Base-by-base conservation (phyloP, 306 rosid genomes). In the Rosa persica region DNA sequence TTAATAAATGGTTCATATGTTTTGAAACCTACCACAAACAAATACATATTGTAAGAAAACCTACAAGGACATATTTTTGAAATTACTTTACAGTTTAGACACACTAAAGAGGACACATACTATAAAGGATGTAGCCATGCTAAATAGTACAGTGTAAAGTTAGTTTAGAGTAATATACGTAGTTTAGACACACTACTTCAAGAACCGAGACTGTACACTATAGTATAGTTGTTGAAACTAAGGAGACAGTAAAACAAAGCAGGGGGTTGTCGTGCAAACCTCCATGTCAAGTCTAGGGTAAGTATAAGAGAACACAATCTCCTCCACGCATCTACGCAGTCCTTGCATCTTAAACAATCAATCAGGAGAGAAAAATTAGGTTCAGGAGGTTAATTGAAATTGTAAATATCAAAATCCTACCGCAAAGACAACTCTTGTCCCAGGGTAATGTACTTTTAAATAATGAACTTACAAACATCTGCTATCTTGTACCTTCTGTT, bases 251-350 rank as follows among this genome's bases (percentile, higher is more conserved):
- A 77, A 81, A 82, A 78, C 54, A 51, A 34, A 46, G 65, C 42
- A 30, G 6, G 54, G 12, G 39, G 43, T 22, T 55, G 47, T 64
- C 43, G 51, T 72, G 74, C 86, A 48, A 68, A 92, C 98, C 98
- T 90, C 97, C 95, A 88, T 89, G 76, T 94, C 97, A 42, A 94
- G 97, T 84, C 98, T 83, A 47, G 97, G 98, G 78, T 89, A 94
- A 76, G 97, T 89, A 86, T 76, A 89, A 80, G 82, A 90, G 85
- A 94, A 94, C 68, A 92, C 95, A 68, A 94, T 90, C 88, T 94
- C 98, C 82, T 92, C 96, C 58, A 94, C 86, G 1, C 93, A 88
- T 74, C 88, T 85, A 16, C 92, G 90, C 82, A 87, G 75, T 43
- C 92, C 97, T 78, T 81, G 93, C 77, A 77, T 81, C 93, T 87